Percentiles rank a stretch among this genome's conserved stretches.
These are phyloP conservation scores for Tetratostichococcus sp. DNA, from an alignment of 139 green algal species.

Conservation along the genomic window DNA sequence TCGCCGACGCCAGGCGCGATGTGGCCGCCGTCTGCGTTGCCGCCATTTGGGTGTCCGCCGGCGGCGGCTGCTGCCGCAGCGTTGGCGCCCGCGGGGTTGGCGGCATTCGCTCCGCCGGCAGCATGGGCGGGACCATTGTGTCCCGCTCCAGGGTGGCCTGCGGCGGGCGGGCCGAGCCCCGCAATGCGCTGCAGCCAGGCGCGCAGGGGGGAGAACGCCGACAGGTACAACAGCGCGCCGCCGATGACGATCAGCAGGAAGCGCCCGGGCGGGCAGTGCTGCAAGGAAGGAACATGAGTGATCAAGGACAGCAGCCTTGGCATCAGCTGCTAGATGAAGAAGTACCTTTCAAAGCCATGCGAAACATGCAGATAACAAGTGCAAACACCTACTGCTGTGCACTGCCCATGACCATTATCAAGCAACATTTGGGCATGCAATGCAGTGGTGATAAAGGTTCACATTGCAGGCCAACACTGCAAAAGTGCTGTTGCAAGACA, in stretches of 20 bases:
- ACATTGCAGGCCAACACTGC: too few species aligned
- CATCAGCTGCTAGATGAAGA: too few species aligned
- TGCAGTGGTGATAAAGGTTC: too few species aligned
- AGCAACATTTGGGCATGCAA: too few species aligned
- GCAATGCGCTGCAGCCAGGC: constrained; percentile 32
- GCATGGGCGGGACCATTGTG: neutral
- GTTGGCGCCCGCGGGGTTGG: constrained; percentile 9
- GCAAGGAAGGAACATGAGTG: constrained; percentile 7
- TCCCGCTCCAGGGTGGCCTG: neutral
- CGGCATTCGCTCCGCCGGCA: neutral
- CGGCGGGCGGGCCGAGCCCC: neutral
- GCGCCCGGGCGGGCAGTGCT: constrained; percentile 67
- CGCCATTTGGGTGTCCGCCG: neutral
- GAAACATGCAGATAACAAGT: too few species aligned
- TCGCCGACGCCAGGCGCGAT: constrained; percentile 2
- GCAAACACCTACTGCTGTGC: too few species aligned
- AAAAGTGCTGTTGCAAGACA: too few species aligned
- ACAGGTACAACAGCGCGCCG: constrained; percentile 51
- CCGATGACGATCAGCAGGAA: constrained; percentile 51
- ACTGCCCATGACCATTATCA: too few species aligned
- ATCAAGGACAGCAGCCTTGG: neutral
- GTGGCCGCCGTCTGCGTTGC: neutral
- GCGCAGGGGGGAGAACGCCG: constrained; percentile 44
- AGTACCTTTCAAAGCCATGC: too few species aligned
- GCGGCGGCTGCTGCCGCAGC: constrained; percentile 4